A percentile compares a stretch with the other conserved stretches of the same genome.
These are phyloP conservation scores for Psidium friedrichsthalianum DNA, from an alignment of 345 rosid genomes.

Conservation along the genomic window DNA sequence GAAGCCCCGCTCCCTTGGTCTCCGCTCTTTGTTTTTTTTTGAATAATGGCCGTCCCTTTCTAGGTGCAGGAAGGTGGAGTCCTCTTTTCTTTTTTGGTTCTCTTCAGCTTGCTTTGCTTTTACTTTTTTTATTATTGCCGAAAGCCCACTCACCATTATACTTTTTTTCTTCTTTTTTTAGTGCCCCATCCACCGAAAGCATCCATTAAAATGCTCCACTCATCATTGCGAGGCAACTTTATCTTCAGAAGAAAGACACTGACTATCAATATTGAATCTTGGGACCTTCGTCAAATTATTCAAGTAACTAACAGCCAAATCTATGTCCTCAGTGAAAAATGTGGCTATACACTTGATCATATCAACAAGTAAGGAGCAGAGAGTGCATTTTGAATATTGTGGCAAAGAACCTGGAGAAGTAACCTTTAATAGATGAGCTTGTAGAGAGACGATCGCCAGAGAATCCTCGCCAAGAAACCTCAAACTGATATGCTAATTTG, in stretches of 20 bases:
- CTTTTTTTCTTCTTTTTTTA: too few species aligned
- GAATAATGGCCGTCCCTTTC: too few species aligned
- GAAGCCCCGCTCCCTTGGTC: too few species aligned
- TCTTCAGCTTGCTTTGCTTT: too few species aligned
- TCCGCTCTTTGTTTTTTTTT: too few species aligned
- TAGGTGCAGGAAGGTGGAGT: too few species aligned
- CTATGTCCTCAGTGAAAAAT: constrained; percentile 51
- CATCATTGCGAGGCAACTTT: too few species aligned
- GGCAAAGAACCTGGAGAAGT: constrained; percentile 68
- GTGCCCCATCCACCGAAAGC: too few species aligned
- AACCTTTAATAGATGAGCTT: constrained; percentile 66
- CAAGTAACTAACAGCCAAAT: constrained; percentile 60
- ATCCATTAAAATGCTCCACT: too few species aligned
- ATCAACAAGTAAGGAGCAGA: constrained; percentile 63
- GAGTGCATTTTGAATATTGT: constrained; percentile 64
- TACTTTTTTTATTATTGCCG: too few species aligned
- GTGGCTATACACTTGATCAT: constrained; percentile 61
- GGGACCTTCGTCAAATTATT: constrained; percentile 72
- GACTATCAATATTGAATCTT: constrained; percentile 69
- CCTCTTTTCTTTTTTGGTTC: too few species aligned
- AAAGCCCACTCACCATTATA: too few species aligned
- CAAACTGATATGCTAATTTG: constrained; percentile 74
- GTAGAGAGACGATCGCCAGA: constrained; percentile 48
- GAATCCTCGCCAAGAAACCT: constrained; percentile 70
- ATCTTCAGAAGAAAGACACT: constrained; percentile 66